A percentile compares a stretch with the other conserved stretches of the same genome.
Conservation (phyloP, 352 stramenopile genomes). For the Phytophthora ohioensis region DNA sequence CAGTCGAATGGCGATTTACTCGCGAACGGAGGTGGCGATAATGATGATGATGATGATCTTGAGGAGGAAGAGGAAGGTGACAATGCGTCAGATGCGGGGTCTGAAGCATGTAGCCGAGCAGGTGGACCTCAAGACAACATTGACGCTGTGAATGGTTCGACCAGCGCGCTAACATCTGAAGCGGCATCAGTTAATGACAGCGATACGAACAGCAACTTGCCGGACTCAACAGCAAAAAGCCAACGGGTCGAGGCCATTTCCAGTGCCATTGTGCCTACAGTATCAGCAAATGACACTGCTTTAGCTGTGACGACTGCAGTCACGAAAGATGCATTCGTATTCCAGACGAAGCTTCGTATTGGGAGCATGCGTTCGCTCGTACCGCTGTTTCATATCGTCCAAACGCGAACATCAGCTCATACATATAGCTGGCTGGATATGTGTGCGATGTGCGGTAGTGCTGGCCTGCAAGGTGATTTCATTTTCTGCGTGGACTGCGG, state of each 20-base stretch:
- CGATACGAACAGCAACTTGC: conserved; percentile 26
- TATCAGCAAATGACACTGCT: conserved; percentile 4
- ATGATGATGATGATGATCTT: conserved; percentile 44
- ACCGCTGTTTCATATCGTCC: conserved; percentile 72
- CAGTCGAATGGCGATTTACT: conserved; percentile 43
- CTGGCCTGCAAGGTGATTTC: conserved; percentile 78
- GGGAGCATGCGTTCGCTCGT: conserved; percentile 72
- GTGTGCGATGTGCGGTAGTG: conserved; percentile 92
- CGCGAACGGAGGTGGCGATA: conserved; percentile 40
- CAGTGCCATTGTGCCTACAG: conserved; percentile 5
- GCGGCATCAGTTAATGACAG: conserved; percentile 12
- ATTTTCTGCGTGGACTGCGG: conserved; percentile 97
- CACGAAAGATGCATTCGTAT: conserved; percentile 44
- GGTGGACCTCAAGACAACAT: conserved; percentile 35
- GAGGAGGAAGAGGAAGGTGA: conserved; percentile 41
- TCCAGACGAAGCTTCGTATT: conserved; percentile 73
- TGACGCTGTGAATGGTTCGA: conserved; percentile 8
- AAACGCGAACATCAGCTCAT: conserved; percentile 85
- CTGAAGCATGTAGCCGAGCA: conserved; percentile 26
- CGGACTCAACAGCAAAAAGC: conserved; percentile 18
- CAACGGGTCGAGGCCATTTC: conserved; percentile 5
- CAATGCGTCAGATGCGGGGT: conserved; percentile 37
- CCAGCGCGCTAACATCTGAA: conserved; percentile 14
- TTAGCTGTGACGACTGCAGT: conserved; percentile 9
- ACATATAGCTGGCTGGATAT: conserved; percentile 93